Conservation (phyloP, 306 rosid species). For the Begonia fuchsioides region DNA sequence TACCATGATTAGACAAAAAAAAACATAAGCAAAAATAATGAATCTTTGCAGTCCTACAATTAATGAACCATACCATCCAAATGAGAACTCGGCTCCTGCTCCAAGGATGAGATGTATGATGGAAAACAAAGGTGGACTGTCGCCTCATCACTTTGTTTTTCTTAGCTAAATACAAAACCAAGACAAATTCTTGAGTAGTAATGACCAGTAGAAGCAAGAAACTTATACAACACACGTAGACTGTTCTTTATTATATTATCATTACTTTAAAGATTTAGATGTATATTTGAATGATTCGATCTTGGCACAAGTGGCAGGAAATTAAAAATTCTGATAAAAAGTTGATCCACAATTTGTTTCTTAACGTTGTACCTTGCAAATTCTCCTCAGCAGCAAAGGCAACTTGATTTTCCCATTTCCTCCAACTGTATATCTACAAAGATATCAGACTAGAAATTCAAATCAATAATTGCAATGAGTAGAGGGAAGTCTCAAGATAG, state of each 20-base stretch:
- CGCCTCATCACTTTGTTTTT: slow-evolving; percentile 74
- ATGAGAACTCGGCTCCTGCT: slow-evolving; percentile 73
- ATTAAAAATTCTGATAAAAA: no score
- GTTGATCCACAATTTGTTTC: no score
- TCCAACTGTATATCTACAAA: slow-evolving; percentile 87
- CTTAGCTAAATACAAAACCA: slow-evolving; percentile 29
- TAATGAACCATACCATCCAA: slow-evolving; percentile 63
- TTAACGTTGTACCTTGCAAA: slow-evolving; percentile 36
- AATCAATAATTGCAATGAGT: slow-evolving; percentile 6
- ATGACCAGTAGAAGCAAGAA: no score
- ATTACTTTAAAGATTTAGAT: no score
- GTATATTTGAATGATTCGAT: no score
- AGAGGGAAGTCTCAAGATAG: no score
- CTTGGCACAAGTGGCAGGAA: no score
- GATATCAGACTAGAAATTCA: slow-evolving; percentile 3
- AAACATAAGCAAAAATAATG: no score
- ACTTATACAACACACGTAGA: no score
- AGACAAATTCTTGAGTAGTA: not conserved
- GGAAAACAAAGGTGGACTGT: slow-evolving; percentile 79
- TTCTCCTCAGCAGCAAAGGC: slow-evolving; percentile 30
- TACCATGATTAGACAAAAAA: no score
- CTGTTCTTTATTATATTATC: no score
- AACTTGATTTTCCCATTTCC: slow-evolving; percentile 78
- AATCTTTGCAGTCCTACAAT: not conserved
- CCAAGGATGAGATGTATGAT: slow-evolving; percentile 96